Evolutionary conservation across 2,329 filamentous ascomycete species (phyloP), one percentile per base, ranked within the genome.

Genomic region (Penicillium psychrosexuale): DNA sequence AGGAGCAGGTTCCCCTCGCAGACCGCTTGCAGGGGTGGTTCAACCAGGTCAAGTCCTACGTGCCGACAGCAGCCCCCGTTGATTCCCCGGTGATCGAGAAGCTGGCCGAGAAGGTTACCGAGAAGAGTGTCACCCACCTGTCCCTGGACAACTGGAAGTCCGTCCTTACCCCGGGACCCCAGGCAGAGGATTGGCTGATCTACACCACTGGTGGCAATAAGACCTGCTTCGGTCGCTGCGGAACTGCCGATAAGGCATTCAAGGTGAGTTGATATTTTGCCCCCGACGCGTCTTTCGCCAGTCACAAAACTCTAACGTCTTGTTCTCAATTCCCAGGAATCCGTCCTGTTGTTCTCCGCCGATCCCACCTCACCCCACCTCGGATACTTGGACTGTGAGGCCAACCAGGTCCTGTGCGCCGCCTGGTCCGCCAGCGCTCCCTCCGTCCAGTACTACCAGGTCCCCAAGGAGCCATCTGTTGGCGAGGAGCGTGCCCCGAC

Each of bases 181-280:
- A 69, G 72, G 57, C 73, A 69, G 42, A 81, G 77, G 65, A 82
- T 77, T 87, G 82, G 83, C 73, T 85, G 61, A 69, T 87, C 49
- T 85, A 78, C 67, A 70, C 85, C 42, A 86, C 83, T 5, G 84
- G 84, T 56, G 84, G 83, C 42, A 87, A 87, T 74, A 81, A 80
- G 70, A 85, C 82, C 36, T 87, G 84, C 74, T 84, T 79, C 63
- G 84, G 84, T 59, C 72, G 79, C 58, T 87, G 84, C 69, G 77
- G 66, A 30, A 74, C 72, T 42, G 77, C 80, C 12, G 81, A 84
- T 50, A 77, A 77, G 64, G 81, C 81, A 7, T 80, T 76, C 70
- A 77, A 78, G 60, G 77, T 78, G 69, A 66, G 74, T 64, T 47
- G 45, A 38, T 24, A 17, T 5, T 17, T 27, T 19, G 3, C 9